Evolutionary conservation across 1,139 yeast genomes (phyloP), one percentile per base, ranked within the genome.

Genomic region (Sugiyamaella sp.): DNA sequence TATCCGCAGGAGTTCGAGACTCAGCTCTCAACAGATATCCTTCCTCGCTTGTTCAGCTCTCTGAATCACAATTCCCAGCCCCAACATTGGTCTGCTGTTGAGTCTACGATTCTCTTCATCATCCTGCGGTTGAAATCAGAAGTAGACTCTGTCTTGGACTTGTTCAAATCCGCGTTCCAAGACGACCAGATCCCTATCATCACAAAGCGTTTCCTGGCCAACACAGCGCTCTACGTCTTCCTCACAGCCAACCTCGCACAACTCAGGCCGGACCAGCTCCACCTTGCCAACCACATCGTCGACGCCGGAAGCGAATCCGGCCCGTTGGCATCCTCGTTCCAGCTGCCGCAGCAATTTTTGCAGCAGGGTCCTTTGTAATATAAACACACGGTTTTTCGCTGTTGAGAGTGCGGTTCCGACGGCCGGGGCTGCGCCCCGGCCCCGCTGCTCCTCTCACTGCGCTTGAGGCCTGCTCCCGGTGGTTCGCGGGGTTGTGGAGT

Each of bases 151-250:
- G 17, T 44, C 21, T 32, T 44, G 6, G 38, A 43, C 14, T 22
- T 35, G 29, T 44, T 20, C 20, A 14, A 33, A 10, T 12, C 14
- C 8, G 17, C 40, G 3, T 22, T 44, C 21, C 22, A 10, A 12
- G 14, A 44, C 17, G 40, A 44, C 4, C 20, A 43, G 10, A 12
- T 32, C n/a, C 16, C 33, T n/a, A 21, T 44, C 29, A 44, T 10
- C 24, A 33, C 48, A 14, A 32, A 33, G 14, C 40, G 48, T 10
- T 44, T 44, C 29, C 40, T 44, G 1, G 48, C 48, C 33, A 32
- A 19, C 22, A 44, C 48, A 2, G n/a, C 48, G 12, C 24, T 44
- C 41, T 44, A 44, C 24, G 27, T 29, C 3, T 44, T 44, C 32
- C 29, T 44, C 3, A 9, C 48, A 2, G n/a, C 39, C n/a, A 20